Conservation (phyloP, 164 flowering plant genomes). For the Macadamia tetraphylla region DNA sequence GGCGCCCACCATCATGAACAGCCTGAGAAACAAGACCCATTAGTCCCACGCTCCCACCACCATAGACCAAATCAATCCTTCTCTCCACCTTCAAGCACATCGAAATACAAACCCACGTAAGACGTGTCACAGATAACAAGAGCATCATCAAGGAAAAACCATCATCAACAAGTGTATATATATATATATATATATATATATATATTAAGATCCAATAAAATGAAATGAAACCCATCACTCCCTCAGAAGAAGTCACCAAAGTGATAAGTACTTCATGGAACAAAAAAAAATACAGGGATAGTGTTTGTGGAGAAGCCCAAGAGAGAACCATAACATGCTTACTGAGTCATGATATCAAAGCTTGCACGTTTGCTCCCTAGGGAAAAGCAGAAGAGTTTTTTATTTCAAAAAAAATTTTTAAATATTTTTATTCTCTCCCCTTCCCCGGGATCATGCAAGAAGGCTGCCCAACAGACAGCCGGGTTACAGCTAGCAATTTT, state of each 20-base stretch:
- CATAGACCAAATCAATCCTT: slow-evolving; percentile 95
- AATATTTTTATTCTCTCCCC: neutral
- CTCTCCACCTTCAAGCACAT: slow-evolving; percentile 69
- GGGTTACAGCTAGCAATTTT: slow-evolving; percentile 67
- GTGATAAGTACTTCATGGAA: neutral
- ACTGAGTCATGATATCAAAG: slow-evolving; percentile 44
- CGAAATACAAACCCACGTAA: slow-evolving; percentile 20
- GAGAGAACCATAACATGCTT: slow-evolving; percentile 35
- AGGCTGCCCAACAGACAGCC: slow-evolving; percentile 70
- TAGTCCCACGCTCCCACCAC: slow-evolving; percentile 96
- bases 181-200: neutral
- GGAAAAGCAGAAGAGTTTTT: slow-evolving; percentile 23
- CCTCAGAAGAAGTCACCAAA: slow-evolving; percentile 12
- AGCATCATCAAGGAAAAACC: neutral
- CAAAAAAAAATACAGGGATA: slow-evolving; percentile 15
- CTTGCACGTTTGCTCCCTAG: slow-evolving; percentile 66
- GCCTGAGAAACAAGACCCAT: slow-evolving; percentile 99
- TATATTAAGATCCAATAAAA: neutral
- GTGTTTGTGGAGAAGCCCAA: slow-evolving; percentile 18
- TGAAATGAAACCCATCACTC: neutral
- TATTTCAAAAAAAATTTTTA: neutral
- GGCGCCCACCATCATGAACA: slow-evolving; percentile 98
- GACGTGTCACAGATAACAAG: slow-evolving; percentile 25
- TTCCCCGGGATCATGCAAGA: slow-evolving; percentile 71
- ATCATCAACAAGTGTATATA: slow-evolving; percentile 9